Base-by-base conservation (phyloP, 2,329 filamentous ascomycete genomes). In the Phialocephala sp. region DNA sequence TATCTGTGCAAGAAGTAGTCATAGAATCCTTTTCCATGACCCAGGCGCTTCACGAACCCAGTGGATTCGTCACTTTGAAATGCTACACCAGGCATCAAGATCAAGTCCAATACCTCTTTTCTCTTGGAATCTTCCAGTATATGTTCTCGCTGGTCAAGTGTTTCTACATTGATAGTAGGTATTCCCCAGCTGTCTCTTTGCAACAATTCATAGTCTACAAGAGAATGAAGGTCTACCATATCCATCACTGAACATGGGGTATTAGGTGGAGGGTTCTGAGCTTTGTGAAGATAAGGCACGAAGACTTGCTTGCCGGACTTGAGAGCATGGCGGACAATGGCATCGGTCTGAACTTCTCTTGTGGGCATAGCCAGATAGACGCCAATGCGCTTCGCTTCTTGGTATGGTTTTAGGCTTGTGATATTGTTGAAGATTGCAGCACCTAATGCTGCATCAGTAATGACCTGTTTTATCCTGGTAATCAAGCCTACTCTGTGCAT, bases 1-100 rank as follows among this genome's bases (percentile, higher is more conserved):
- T 94, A 97, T 72, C 90, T 87, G 74, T 90, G 87, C 76, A 99
- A 80, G 78, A 97, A 99, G 78, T 89, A 91, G 81, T 99, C 95
- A 82, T 99, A 99, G 80, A 97, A 99, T 37, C 95, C 95, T 78
- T 93, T 97, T 64, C 95, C 95, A 78, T 99, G 95, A 47, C 95
- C 95, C 22, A 98, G 84, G 72, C 95, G 86, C 71, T 90, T 87
- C 67, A 95, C 85, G 14, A 80, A 81, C 2, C 82, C 82, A 27
- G 79, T 79, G 12, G 79, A 75, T 15, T 80, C 77, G 66, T 87
- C 83, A 59, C 82, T 72, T 77, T 97, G 94, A 78, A 99, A 99
- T 2, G 93, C 94, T 74, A 99, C 91, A 14, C 94, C 95, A 0
- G 95, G 95, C 83, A 98, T 87, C 35, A 99, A 84, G 69, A 99